phyloP scores from a whole-genome alignment of 2,329 filamentous ascomycete genomes.

The Aspergillus sclerotialis region DNA sequence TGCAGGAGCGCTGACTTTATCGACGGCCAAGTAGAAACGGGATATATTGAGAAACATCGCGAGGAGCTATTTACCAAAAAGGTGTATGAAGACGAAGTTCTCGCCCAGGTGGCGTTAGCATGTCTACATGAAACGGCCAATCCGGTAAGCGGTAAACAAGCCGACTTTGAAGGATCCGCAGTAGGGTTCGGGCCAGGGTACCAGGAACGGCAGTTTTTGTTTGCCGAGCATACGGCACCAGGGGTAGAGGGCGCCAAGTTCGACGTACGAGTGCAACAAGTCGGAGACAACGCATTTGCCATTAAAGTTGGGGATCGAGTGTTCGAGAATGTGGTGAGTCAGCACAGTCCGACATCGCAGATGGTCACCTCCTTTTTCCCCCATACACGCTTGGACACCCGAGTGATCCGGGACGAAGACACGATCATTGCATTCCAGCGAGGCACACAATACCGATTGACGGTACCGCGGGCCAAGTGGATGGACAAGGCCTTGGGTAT shows the following conservation, averaged over 20 bases:
- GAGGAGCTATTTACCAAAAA: slow-evolving; percentile 67
- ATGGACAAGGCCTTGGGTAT: slow-evolving; percentile 79
- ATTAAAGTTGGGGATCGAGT: slow-evolving; percentile 38
- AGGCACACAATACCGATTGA: slow-evolving; percentile 52
- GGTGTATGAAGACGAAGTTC: slow-evolving; percentile 61
- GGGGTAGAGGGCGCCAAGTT: slow-evolving; percentile 33
- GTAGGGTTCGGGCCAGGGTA: slow-evolving; percentile 57
- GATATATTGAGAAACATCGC: slow-evolving; percentile 86
- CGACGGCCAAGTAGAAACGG: slow-evolving; percentile 83
- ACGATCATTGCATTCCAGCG: slow-evolving; percentile 69
- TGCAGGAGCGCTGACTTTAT: slow-evolving; percentile 78
- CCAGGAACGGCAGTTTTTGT: slow-evolving; percentile 56
- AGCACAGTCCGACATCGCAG: slow-evolving; percentile 38
- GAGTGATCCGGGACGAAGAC: slow-evolving; percentile 53
- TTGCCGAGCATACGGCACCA: slow-evolving; percentile 43
- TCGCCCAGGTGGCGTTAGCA: slow-evolving; percentile 79
- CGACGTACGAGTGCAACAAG: slow-evolving; percentile 47
- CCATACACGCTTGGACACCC: slow-evolving; percentile 69
- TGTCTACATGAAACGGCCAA: slow-evolving; percentile 50
- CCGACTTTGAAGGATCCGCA: slow-evolving; percentile 23
- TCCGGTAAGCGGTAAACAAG: slow-evolving; percentile 15
- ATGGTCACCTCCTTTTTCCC: slow-evolving; percentile 71
- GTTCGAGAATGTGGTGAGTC: slow-evolving; percentile 42
- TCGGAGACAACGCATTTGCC: slow-evolving; percentile 41
- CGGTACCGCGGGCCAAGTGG: slow-evolving; percentile 62